phyloP scores from a whole-genome alignment of 169 alveolate genomes.

The Theileria parva region DNA sequence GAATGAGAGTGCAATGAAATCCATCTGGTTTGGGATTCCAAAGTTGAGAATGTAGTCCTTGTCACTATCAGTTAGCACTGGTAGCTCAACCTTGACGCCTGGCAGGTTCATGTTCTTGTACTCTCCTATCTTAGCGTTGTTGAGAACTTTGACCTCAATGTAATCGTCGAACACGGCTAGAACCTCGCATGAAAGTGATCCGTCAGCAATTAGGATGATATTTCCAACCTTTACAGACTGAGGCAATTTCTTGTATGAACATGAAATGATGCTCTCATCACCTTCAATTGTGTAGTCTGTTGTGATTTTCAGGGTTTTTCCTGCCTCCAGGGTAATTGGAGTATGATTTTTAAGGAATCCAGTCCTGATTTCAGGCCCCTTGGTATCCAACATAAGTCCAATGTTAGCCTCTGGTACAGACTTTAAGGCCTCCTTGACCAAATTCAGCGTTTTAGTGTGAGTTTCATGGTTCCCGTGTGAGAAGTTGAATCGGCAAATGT shows the following conservation, averaged over 20 bases:
- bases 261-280: conserved; percentile 88
- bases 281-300: conserved; percentile 93
- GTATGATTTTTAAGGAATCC: conserved; percentile 91
- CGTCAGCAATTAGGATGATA: conserved; percentile 95
- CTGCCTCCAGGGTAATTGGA: conserved; percentile 86
- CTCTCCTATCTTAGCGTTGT: conserved; percentile 92
- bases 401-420: conserved; percentile 89
- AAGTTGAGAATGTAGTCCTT: conserved; percentile 93
- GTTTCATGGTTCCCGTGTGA: conserved; percentile 97
- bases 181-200: conserved; percentile 91
- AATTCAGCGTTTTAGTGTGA: conserved; percentile 86
- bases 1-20: conserved; percentile 92
- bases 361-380: conserved; percentile 99
- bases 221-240: conserved; percentile 92
- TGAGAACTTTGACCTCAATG: conserved; percentile 86
- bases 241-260: conserved; percentile 91
- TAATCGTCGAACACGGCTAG: conserved; percentile 82
- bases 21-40: conserved; percentile 94
- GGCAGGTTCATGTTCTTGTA: conserved; percentile 97
- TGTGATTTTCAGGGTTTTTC: conserved; percentile 89
- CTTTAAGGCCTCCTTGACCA: conserved; percentile 89
- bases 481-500: conserved; percentile 96
- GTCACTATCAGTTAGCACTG: conserved; percentile 97
- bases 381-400: conserved; percentile 97
- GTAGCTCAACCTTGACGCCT: conserved; percentile 95